These are phyloP conservation scores for Posidonia oceanica DNA, from an alignment of 116 monocot genomes.

Conservation along the genomic window DNA sequence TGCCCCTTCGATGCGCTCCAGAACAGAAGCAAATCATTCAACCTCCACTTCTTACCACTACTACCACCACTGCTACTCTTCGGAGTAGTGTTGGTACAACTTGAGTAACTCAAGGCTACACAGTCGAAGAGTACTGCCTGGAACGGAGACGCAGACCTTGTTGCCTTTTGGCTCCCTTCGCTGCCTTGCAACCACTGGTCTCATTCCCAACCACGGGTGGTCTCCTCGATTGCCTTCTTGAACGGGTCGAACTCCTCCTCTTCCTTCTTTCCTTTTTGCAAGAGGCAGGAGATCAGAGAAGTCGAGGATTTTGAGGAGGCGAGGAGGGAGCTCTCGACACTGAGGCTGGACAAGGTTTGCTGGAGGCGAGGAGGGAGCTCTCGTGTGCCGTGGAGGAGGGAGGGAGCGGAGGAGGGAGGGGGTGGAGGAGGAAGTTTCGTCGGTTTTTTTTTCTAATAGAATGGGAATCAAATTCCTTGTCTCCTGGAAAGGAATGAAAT, in stretches of 20 bases:
- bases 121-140: not conserved
- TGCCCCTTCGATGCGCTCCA: constrained; percentile 50
- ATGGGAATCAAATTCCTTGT: too few species aligned
- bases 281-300: not conserved
- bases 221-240: constrained; percentile 12
- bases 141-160: constrained; percentile 6
- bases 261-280: not conserved
- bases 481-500: too few species aligned
- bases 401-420: too few species aligned
- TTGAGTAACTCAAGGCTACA: too few species aligned
- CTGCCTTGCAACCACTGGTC: not conserved
- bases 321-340: not conserved
- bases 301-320: constrained; percentile 3
- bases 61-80: not conserved
- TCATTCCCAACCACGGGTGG: constrained; percentile 1
- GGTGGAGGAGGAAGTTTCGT: too few species aligned
- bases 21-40: constrained; percentile 20
- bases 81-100: not conserved
- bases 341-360: not conserved
- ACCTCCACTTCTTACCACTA: constrained; percentile 40
- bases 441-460: too few species aligned
- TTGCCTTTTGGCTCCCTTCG: not conserved
- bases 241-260: constrained; percentile 6
- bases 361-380: constrained; percentile 14
- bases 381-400: too few species aligned